Evolutionary conservation across 1,284 basidiomycete species (phyloP), one percentile per base, ranked within the genome.

Genomic region (Boletus semigastroideus): DNA sequence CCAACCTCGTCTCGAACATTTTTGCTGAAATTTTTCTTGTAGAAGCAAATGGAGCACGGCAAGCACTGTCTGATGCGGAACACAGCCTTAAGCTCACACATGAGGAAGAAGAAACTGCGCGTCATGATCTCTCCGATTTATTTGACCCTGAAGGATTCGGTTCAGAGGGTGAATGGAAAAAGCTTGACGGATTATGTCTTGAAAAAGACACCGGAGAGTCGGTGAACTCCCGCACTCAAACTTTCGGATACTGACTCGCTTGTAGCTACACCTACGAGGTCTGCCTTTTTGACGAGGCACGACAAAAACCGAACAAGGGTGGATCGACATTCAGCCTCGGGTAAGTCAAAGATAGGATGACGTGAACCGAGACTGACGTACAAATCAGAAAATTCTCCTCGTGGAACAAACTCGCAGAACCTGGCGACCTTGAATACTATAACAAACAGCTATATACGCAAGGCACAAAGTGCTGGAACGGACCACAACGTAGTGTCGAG

Each of bases 381-480:
- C 37, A 37, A 28, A 50, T 10, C 58, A 94, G 91, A 4, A 82
- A 79, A 72, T 95, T 92, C 68, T 72, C 79, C 1, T 80, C 80
- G 1, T 94, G 92, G 90, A 88, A 92, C 65, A 71, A 77, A 12
- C 77, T 77, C 4, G 75, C 83, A 22, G 57, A 74, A 53, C 71
- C 77, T 11, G 90, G 88, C 2, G 75, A 83, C 11, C 79, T 82
- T 8, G 85, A 79, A 42, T 96, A 87, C 71, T 96, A 96, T 71
- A 72, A 78, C 45, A 86, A 84, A 60, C 92, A 96, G 66, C 71
- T 83, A 14, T 98, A 98, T 74, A 84, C 83, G 34, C 77, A 82
- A 42, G 96, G 95, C 37, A 77, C 90, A 2, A 85, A 86, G 67
- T 99, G 96, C 77, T 99, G 96, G 96, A 99, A 99, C 66, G 96